Percentiles rank a stretch among this genome's conserved stretches.
Conservation (phyloP, 2,329 filamentous ascomycete genomes). For the Macrophomina tecta region DNA sequence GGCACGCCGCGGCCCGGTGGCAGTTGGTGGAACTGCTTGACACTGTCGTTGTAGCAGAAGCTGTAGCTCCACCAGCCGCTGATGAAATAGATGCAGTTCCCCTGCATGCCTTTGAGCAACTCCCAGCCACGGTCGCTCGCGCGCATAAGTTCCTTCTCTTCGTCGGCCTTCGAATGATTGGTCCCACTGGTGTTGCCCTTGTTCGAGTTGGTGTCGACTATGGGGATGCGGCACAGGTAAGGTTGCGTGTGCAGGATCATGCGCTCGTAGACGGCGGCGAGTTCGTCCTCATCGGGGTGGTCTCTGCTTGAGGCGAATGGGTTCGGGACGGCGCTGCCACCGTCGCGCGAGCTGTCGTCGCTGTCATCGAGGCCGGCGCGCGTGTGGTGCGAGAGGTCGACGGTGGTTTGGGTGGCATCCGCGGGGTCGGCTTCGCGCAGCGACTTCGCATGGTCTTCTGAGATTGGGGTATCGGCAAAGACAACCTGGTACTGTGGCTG, state of each 20-base stretch:
- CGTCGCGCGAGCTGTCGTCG: background rate
- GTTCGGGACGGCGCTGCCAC: background rate
- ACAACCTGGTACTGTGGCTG: slow-evolving; percentile 75
- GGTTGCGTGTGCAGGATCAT: slow-evolving; percentile 72
- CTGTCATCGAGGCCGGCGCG: background rate
- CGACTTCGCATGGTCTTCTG: slow-evolving; percentile 70
- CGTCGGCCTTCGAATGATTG: slow-evolving; percentile 73
- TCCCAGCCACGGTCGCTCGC: slow-evolving; percentile 82
- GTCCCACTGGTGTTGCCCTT: slow-evolving; percentile 37
- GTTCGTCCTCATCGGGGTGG: slow-evolving; percentile 32
- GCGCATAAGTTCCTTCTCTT: slow-evolving; percentile 78
- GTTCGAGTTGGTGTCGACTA: slow-evolving; percentile 62
- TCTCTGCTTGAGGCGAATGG: slow-evolving; percentile 9
- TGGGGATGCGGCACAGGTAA: slow-evolving; percentile 85
- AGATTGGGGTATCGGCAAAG: slow-evolving; percentile 75
- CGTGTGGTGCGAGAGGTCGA: slow-evolving; percentile 23
- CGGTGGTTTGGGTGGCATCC: slow-evolving; percentile 4
- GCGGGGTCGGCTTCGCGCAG: background rate
- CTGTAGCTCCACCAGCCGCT: slow-evolving; percentile 96
- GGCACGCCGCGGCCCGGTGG: slow-evolving; percentile 71
- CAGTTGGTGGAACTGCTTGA: slow-evolving; percentile 89
- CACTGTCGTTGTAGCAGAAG: slow-evolving; percentile 87
- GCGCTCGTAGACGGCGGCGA: slow-evolving; percentile 67
- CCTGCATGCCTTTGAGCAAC: slow-evolving; percentile 77
- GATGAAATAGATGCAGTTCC: slow-evolving; percentile 80